Conservation (phyloP, 2,329 filamentous ascomycete genomes). For the Aspergillus floridensis region DNA sequence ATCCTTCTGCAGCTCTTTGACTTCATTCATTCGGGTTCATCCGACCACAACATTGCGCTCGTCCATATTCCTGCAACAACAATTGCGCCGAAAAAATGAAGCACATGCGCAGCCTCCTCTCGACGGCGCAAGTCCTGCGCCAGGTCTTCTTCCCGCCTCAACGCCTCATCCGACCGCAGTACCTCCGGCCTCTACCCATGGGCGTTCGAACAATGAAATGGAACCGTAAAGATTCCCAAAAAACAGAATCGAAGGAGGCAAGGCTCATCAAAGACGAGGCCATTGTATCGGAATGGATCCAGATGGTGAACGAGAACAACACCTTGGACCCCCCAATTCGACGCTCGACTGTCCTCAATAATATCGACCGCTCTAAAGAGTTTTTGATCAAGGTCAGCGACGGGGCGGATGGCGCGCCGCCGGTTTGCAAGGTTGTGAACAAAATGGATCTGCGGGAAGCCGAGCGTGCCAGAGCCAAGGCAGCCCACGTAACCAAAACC, state of each 20-base stretch:
- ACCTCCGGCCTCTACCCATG: slow-evolving; percentile 9
- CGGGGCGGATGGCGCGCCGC: slow-evolving; percentile 36
- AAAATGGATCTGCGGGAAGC: slow-evolving; percentile 52
- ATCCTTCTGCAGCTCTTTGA: neutral
- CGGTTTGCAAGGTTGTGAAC: slow-evolving; percentile 70
- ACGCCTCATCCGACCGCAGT: slow-evolving; percentile 14
- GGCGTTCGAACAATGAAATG: neutral
- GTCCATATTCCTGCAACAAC: neutral
- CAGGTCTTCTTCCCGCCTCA: slow-evolving; percentile 28
- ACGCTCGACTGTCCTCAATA: slow-evolving; percentile 37
- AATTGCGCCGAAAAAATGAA: slow-evolving; percentile 28
- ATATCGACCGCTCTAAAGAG: slow-evolving; percentile 50
- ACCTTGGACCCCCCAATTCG: slow-evolving; percentile 29
- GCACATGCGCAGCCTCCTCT: slow-evolving; percentile 33
- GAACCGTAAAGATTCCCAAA: neutral
- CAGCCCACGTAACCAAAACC: slow-evolving; percentile 41
- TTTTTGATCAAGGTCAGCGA: slow-evolving; percentile 52
- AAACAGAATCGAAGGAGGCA: neutral
- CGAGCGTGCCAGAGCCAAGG: slow-evolving; percentile 39
- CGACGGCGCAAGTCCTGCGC: slow-evolving; percentile 32
- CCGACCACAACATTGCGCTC: neutral
- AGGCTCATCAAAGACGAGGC: slow-evolving; percentile 32
- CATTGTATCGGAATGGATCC: slow-evolving; percentile 32
- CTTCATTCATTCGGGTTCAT: neutral
- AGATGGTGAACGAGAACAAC: slow-evolving; percentile 35